Conservation (phyloP, 768 basidiomycete species). For the Boletus subcaerulescens region DNA sequence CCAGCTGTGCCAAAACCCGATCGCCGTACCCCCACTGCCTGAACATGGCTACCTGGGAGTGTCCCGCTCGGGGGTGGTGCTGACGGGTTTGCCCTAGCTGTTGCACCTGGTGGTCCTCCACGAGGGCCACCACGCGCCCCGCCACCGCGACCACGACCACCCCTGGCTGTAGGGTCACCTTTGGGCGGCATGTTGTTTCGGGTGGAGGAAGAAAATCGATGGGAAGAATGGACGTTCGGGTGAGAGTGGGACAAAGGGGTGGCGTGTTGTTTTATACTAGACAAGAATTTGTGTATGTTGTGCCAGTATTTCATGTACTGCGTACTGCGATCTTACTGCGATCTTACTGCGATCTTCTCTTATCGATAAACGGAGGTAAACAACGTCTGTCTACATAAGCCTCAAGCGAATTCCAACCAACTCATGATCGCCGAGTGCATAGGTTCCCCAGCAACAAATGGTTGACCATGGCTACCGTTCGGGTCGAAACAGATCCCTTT, state of each 20-base stretch:
- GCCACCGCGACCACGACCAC: slow-evolving; percentile 27
- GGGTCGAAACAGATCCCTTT: slow-evolving; percentile 67
- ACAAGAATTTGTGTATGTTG: slow-evolving; percentile 28
- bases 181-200: slow-evolving; percentile 39
- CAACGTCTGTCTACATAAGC: slow-evolving; percentile 6
- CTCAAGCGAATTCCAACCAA: slow-evolving; percentile 49
- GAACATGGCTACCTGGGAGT: slow-evolving; percentile 37
- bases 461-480: slow-evolving; percentile 59
- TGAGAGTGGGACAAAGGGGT: slow-evolving; percentile 8
- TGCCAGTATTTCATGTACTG: slow-evolving; percentile 6
- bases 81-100: slow-evolving; percentile 13
- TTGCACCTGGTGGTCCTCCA: slow-evolving; percentile 22
- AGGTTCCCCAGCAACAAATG: slow-evolving; percentile 49
- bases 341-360: slow-evolving; percentile 3
- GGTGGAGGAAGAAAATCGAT: not conserved
- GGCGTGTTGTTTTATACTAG: slow-evolving; percentile 20
- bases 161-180: slow-evolving; percentile 24
- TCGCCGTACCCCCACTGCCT: slow-evolving; percentile 65
- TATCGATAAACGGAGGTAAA: slow-evolving; percentile 19
- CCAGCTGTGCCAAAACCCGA: slow-evolving; percentile 63
- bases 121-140: slow-evolving; percentile 30
- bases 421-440: slow-evolving; percentile 56
- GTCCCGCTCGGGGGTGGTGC: slow-evolving; percentile 33
- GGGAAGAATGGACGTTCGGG: slow-evolving; percentile 19
- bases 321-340: not conserved